Evolutionary conservation across 768 basidiomycete genomes (phyloP), one percentile per base, ranked within the genome.

Genomic region (Cyclocybe aegerita): DNA sequence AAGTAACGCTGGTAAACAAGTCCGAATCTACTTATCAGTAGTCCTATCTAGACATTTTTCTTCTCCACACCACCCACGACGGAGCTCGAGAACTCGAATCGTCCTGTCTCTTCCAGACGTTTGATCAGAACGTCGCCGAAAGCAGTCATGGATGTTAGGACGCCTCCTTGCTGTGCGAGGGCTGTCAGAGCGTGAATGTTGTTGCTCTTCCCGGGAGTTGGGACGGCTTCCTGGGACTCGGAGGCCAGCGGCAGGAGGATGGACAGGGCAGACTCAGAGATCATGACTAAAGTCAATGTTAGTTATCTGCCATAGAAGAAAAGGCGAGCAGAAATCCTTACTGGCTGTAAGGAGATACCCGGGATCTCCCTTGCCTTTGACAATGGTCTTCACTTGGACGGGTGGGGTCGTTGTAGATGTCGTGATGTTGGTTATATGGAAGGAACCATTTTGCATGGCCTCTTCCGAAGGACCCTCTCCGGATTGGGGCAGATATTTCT

Each of bases 81-180:
- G 37, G 71, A 70, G 55, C 77, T 84, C 32, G 78, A 76, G 56
- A 89, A 80, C 47, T 77, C 67, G 45, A 92, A 79, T 44, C 68
- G 64, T 0, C 81, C 84, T 7, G 76, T 81, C 15, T 68, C 71
- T 52, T 79, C 76, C 54, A 97, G 64, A 14, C 94, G 75, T 56
- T 80, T 77, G 33, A 93, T 70, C 34, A 95, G 66, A 6, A 82
- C 80, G 52, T 89, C 82, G 11, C 93, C 94, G 49, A 96, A 77
- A 1, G 90, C 94, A 4, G 81, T 83, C 67, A 86, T 81, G 0
- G 94, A 86, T 1, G 95, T 98, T 43, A 97, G 71, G 2, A 94
- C 68, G 1, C 95, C 94, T 9, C 93, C 94, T 40, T 73, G 66
- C 43, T 70, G 73, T 3, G 79, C 85, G 6, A 85, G 64, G 1